These are phyloP conservation scores for Pseudophaeomoniella oleicola DNA, from an alignment of 2,329 filamentous ascomycete species.

Conservation along the genomic window DNA sequence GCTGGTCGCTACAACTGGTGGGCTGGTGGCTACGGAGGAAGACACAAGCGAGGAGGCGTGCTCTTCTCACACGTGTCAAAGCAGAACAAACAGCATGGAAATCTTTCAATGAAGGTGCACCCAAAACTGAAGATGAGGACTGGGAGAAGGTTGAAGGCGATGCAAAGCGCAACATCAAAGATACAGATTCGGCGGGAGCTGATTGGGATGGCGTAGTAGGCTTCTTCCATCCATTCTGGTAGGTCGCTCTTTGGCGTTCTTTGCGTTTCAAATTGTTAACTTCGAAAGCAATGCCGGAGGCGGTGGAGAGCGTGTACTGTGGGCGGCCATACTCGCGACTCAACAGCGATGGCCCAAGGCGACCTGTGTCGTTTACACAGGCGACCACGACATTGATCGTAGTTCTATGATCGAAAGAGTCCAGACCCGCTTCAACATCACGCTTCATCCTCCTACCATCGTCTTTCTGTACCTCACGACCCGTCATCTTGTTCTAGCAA, in stretches of 20 bases:
- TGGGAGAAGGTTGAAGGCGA: constrained; percentile 55
- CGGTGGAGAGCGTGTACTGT: constrained; percentile 87
- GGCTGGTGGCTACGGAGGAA: constrained; percentile 8
- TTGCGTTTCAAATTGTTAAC: constrained; percentile 3
- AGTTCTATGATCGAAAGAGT: constrained; percentile 63
- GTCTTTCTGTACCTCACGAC: constrained; percentile 85
- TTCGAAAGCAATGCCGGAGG: constrained; percentile 87
- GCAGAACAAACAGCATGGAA: constrained; percentile 21
- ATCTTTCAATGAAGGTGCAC: constrained; percentile 2
- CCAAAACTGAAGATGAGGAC: constrained; percentile 40
- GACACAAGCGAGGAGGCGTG: constrained; percentile 7
- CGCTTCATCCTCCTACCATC: constrained; percentile 67
- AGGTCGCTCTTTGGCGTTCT: constrained; percentile 15
- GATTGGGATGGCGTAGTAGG: constrained; percentile 77
- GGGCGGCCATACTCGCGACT: constrained; percentile 85
- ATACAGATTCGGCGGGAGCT: constrained; percentile 27
- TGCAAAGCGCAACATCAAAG: constrained; percentile 30
- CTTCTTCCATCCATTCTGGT: constrained; percentile 98
- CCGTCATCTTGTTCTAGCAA: constrained; percentile 69
- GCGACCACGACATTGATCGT: constrained; percentile 80
- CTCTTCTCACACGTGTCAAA: constrained; percentile 7
- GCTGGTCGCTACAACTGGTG: constrained; percentile 1
- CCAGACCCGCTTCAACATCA: constrained; percentile 80
- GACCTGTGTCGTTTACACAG: constrained; percentile 86
- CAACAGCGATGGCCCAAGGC: constrained; percentile 80